These are phyloP conservation scores for Davidsoniella eucalypti DNA, from an alignment of 2,329 filamentous ascomycete genomes.

Conservation along the genomic window DNA sequence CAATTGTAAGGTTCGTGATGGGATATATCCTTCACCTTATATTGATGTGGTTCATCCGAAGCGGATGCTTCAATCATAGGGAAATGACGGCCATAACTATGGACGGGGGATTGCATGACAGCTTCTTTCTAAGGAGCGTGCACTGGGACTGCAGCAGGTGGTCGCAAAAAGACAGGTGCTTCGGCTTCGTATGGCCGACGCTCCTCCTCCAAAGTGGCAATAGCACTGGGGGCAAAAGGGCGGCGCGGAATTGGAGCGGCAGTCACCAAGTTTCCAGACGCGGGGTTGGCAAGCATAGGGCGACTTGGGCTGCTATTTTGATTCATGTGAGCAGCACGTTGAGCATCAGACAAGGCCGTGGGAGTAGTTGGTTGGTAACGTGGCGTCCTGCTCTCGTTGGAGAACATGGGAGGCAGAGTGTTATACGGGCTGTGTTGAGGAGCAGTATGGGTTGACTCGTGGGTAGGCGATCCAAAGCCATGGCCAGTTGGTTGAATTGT, in stretches of 20 bases:
- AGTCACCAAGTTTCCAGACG: conserved; percentile 3
- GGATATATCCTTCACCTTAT: too few species aligned
- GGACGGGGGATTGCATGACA: background rate
- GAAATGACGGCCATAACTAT: background rate
- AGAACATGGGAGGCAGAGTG: conserved; percentile 5
- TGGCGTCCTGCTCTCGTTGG: background rate
- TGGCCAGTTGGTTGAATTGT: background rate
- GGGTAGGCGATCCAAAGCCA: background rate
- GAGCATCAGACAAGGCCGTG: background rate
- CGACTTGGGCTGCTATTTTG: conserved; percentile 7
- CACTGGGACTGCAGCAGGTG: conserved; percentile 9
- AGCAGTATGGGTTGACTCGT: conserved; percentile 1
- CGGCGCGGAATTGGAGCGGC: conserved; percentile 10
- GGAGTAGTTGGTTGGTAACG: conserved; percentile 6
- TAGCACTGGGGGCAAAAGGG: conserved; percentile 12
- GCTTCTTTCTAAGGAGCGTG: conserved; percentile 12
- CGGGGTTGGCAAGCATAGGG: background rate
- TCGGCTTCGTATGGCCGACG: conserved; percentile 9
- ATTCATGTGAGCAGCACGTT: conserved; percentile 1
- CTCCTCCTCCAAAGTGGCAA: conserved; percentile 12
- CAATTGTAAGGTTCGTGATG: too few species aligned
- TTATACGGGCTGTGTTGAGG: background rate
- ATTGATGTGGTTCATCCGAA: background rate
- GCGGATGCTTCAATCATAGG: background rate
- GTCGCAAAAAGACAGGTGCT: conserved; percentile 5